phyloP scores from a whole-genome alignment of 2,329 filamentous ascomycete species.

The Stromatinia cepivora region DNA sequence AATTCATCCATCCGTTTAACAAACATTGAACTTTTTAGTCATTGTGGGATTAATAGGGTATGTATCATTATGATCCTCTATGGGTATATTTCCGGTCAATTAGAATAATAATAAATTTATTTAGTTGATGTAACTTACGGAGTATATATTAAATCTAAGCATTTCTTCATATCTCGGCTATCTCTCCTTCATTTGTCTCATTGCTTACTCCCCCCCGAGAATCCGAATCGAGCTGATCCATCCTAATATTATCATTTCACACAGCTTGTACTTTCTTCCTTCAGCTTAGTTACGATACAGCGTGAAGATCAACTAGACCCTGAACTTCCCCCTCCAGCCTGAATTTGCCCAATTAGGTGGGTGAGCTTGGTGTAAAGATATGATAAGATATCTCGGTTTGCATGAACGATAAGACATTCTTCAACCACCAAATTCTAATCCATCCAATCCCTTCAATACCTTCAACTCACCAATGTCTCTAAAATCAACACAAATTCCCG shows the following conservation, averaged over 20 bases:
- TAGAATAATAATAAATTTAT: not conserved
- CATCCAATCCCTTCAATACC: conserved; percentile 2
- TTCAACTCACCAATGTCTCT: not conserved
- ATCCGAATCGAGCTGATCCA: not conserved
- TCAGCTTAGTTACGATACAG: not conserved
- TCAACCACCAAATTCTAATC: not conserved
- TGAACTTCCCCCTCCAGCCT: conserved; percentile 3
- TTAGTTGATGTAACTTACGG: not conserved
- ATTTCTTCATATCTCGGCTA: conserved; percentile 8
- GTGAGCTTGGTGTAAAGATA: not conserved
- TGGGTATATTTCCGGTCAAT: not conserved
- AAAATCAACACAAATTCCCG: not conserved
- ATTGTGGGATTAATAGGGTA: not conserved
- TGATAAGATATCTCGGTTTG: conserved; percentile 12
- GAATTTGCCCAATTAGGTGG: conserved; percentile 4
- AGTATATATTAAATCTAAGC: not conserved
- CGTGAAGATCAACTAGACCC: not conserved
- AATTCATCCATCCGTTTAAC: not conserved
- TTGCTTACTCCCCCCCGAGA: not conserved
- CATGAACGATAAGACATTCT: conserved; percentile 16
- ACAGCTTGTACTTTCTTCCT: not conserved
- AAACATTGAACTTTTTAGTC: no score
- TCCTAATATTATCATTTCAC: not conserved
- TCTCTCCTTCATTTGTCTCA: conserved; percentile 7
- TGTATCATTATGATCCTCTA: not conserved